These are phyloP conservation scores for Phytopythium cucurbitacearum DNA, from an alignment of 352 stramenopile genomes.

Conservation along the genomic window DNA sequence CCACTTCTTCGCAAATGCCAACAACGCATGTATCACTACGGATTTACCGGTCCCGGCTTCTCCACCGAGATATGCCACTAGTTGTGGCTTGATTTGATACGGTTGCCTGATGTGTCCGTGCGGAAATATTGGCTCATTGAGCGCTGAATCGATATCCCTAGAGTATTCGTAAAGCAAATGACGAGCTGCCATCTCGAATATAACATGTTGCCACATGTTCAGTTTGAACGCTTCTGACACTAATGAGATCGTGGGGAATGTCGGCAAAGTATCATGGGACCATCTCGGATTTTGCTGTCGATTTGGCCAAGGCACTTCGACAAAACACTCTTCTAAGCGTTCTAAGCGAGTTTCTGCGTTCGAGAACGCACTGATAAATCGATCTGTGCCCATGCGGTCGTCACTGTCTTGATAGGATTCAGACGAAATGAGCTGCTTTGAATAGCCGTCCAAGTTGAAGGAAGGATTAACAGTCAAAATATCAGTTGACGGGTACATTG, in stretches of 20 bases:
- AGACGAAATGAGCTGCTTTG: too few relatives aligned
- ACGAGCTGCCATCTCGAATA: conserved; percentile 15
- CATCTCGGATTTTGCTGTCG: not conserved
- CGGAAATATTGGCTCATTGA: conserved; percentile 1
- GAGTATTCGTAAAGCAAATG: conserved; percentile 16
- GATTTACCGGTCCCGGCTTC: conserved; percentile 23
- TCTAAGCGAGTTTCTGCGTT: conserved; percentile 6
- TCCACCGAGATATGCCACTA: conserved; percentile 11
- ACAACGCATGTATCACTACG: conserved; percentile 11
- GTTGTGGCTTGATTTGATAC: conserved; percentile 7
- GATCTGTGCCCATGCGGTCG: conserved; percentile 7
- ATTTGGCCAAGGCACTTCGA: conserved; percentile 1
- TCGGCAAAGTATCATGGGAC: not conserved
- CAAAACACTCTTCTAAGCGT: conserved; percentile 8
- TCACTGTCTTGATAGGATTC: too few relatives aligned
- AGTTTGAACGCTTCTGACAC: conserved; percentile 9
- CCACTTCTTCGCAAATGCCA: conserved; percentile 6
- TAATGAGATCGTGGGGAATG: conserved; percentile 12
- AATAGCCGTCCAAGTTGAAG: too few relatives aligned
- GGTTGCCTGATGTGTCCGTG: not conserved
- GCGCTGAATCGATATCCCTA: conserved; percentile 1
- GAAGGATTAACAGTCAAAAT: too few relatives aligned
- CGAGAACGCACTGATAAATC: conserved; percentile 9
- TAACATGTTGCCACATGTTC: conserved; percentile 26
- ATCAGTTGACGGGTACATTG: too few relatives aligned